phyloP scores from a whole-genome alignment of 2,329 filamentous ascomycete genomes.

The Penicillium concentricum region DNA sequence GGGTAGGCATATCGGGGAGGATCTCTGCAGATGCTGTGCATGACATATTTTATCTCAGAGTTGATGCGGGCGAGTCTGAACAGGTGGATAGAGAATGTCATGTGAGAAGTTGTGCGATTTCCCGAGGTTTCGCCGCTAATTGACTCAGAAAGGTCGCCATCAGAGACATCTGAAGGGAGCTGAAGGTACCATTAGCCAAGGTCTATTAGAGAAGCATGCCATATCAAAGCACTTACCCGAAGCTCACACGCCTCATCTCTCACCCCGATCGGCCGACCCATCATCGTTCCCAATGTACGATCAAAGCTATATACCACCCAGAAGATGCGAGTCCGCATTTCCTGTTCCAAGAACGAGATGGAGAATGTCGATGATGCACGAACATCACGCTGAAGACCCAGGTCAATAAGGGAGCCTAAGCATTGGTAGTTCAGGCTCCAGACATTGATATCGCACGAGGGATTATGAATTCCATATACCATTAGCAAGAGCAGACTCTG shows the following conservation, averaged over 20 bases:
- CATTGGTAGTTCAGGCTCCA: conserved; percentile 60
- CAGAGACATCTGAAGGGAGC: conserved; percentile 23
- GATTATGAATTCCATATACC: conserved; percentile 54
- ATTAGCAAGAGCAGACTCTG: conserved; percentile 48
- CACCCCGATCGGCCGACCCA: conserved; percentile 57
- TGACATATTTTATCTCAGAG: conserved; percentile 59
- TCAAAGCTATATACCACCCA: conserved; percentile 57
- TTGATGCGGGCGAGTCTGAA: conserved; percentile 49
- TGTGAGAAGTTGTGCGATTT: conserved; percentile 25
- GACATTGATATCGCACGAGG: conserved; percentile 50
- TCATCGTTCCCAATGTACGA: conserved; percentile 54
- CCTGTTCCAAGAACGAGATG: conserved; percentile 51
- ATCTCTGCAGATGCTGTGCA: conserved; percentile 53
- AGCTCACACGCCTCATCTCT: conserved; percentile 57
- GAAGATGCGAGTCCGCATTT: conserved; percentile 57
- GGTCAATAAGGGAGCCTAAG: conserved; percentile 51
- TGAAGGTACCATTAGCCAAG: conserved; percentile 6
- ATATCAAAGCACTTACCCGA: conserved; percentile 35
- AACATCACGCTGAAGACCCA: conserved; percentile 54
- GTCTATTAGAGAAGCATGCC: neutral
- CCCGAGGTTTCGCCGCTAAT: neutral
- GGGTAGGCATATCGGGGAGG: conserved; percentile 52
- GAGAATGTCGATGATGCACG: conserved; percentile 35
- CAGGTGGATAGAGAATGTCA: conserved; percentile 50
- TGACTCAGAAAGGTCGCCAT: conserved; percentile 14